Evolutionary conservation across 2,329 filamentous ascomycete genomes (phyloP).

Genomic region (Aureobasidium zeae): DNA sequence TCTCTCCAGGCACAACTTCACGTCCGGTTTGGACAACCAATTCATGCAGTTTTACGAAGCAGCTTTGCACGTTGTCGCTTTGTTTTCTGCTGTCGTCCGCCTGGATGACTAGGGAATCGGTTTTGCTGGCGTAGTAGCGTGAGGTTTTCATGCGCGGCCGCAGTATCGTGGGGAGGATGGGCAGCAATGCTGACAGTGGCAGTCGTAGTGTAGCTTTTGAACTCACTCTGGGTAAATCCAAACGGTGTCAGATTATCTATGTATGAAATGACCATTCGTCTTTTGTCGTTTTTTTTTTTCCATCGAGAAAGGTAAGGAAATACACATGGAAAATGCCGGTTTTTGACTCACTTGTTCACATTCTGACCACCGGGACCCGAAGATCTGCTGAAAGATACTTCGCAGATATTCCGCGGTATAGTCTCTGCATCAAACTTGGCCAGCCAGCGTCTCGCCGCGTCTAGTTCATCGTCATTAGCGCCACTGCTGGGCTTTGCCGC

Average conservation of each 20-base stretch:
- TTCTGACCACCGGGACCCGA: slow-evolving; percentile 59
- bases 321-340: no score
- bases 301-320: no score
- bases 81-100: slow-evolving; percentile 56
- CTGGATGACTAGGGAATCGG: slow-evolving; percentile 50
- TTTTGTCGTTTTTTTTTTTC: no score
- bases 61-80: slow-evolving; percentile 49
- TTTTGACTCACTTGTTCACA: slow-evolving; percentile 52
- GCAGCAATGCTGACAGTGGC: no score
- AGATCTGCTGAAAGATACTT: slow-evolving; percentile 54
- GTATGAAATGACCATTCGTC: background rate
- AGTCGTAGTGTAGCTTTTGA: no score
- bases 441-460: slow-evolving; percentile 40
- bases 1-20: slow-evolving; percentile 49
- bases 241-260: slow-evolving; percentile 1
- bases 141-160: slow-evolving; percentile 44
- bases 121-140: slow-evolving; percentile 47
- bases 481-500: background rate
- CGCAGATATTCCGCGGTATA: slow-evolving; percentile 47
- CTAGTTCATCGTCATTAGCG: slow-evolving; percentile 17
- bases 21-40: slow-evolving; percentile 45
- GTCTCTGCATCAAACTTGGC: slow-evolving; percentile 43
- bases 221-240: slow-evolving; percentile 6
- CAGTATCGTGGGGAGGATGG: slow-evolving; percentile 46
- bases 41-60: slow-evolving; percentile 49